Evolutionary conservation across 345 rosid species (phyloP), one percentile per base, ranked within the genome.

Genomic region (Brassica incana): DNA sequence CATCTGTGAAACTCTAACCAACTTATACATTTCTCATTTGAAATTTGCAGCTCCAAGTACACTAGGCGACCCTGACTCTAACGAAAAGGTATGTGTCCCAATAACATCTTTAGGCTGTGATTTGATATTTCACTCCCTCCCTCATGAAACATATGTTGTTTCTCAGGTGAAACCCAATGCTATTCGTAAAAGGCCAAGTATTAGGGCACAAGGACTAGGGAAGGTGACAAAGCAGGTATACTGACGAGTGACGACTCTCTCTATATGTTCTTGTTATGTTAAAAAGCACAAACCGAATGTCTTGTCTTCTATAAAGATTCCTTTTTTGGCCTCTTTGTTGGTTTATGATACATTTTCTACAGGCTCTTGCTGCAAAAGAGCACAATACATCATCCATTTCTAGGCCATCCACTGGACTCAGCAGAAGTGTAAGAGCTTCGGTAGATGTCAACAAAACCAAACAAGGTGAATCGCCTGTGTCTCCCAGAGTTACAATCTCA

Each of bases 121-220:
- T 62, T 76, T 74, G 45, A 78, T 65, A 27, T 69, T 58, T 64
- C 48, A 75, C 63, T 71, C 54, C 23, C 36, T 60, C 67, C 8
- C 62, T 66, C 33, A 78, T 68, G 72, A 60, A 81, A 14, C 67
- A 80, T 71, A 25, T 35, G 67, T 58, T 68, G 33, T 73, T 56
- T 75, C 66, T 68, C 82, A 93, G 97, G 35, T 77, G 66, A 88
- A 83, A 75, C 69, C 75, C 65, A 86, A 80, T 83, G 80, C 66
- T 72, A 77, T 84, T 69, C 76, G 77, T 63, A 91, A 80, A 84
- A 91, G 84, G 83, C 89, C 89, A 61, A 86, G 75, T 83, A 62
- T 77, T 66, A 79, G 74, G 50, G 81, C 62, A 45, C 84, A 77
- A 80, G 89, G 84, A 59, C 36, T 85, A 14, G 86, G 84, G 67